Evolutionary conservation across 1,284 basidiomycete genomes (phyloP).

Genomic region (Lignosus rhinocerotis): DNA sequence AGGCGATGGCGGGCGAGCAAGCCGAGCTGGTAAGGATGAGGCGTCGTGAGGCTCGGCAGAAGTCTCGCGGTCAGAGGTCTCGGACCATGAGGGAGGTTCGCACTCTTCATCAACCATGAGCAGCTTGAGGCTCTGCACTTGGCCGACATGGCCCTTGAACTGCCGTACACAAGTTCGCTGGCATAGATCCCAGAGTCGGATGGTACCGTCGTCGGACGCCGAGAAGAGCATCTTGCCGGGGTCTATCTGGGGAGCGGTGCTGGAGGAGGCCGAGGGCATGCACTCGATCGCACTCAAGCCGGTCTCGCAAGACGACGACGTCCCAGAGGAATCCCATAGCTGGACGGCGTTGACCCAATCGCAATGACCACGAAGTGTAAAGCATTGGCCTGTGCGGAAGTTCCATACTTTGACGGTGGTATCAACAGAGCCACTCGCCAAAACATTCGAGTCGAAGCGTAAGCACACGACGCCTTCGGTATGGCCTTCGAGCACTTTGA

Average conservation of each 20-base stretch:
- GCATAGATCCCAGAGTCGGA: conserved; percentile 93
- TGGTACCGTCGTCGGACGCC: conserved; percentile 91
- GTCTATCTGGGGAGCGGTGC: conserved; percentile 55
- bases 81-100: conserved; percentile 11
- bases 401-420: conserved; percentile 95
- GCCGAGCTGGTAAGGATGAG: neutral
- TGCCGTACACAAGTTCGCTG: conserved; percentile 80
- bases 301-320: conserved; percentile 39
- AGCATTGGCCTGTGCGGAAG: conserved; percentile 88
- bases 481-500: conserved; percentile 87
- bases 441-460: conserved; percentile 89
- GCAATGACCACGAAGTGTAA: conserved; percentile 88
- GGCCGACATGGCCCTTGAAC: conserved; percentile 90
- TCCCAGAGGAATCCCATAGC: conserved; percentile 81
- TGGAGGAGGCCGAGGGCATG: conserved; percentile 5
- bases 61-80: conserved; percentile 5
- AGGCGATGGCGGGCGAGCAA: neutral
- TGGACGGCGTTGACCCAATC: conserved; percentile 98
- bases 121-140: conserved; percentile 90
- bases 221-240: conserved; percentile 95
- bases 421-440: conserved; percentile 91
- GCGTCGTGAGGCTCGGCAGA: conserved; percentile 24
- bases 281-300: conserved; percentile 38
- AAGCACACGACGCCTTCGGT: conserved; percentile 91
- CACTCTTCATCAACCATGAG: conserved; percentile 40